phyloP scores from a whole-genome alignment of 495 filamentous ascomycete species.

The Tuber magnatum region DNA sequence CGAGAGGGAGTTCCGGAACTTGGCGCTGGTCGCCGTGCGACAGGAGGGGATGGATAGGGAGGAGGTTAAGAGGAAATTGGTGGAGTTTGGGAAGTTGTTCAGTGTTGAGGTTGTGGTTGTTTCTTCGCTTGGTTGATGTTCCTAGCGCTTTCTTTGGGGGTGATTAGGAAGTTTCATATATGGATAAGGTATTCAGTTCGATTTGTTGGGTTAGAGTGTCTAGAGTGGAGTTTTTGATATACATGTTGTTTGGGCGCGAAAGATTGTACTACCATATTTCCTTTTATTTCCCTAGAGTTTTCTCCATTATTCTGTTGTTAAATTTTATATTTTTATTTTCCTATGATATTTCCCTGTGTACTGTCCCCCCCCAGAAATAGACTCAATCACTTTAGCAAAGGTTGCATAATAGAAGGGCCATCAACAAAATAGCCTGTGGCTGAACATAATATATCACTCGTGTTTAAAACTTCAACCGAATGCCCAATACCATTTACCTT shows the following conservation, averaged over 20 bases:
- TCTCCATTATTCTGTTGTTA: background rate
- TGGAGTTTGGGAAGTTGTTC: conserved; percentile 33
- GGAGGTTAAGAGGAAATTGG: conserved; percentile 26
- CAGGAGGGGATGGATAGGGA: conserved; percentile 26
- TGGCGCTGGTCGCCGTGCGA: conserved; percentile 27
- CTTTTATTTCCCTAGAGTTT: background rate
- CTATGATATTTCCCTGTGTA: background rate
- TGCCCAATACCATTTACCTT: background rate
- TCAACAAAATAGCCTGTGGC: too few relatives aligned
- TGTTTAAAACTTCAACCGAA: background rate
- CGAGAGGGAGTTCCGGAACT: conserved; percentile 24
- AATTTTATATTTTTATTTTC: background rate
- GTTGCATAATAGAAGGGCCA: background rate
- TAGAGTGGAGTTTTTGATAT: background rate
- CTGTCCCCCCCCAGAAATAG: background rate
- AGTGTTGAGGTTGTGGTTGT: conserved; percentile 30
- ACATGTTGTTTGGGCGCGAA: background rate
- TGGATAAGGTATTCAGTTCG: background rate
- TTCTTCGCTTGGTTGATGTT: conserved; percentile 19
- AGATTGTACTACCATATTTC: background rate
- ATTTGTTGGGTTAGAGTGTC: background rate
- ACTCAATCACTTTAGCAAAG: background rate
- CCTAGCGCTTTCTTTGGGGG: background rate
- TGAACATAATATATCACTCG: background rate
- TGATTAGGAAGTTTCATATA: too few relatives aligned